These are phyloP conservation scores for Panus rudis DNA, from an alignment of 768 basidiomycete genomes.

Conservation along the genomic window DNA sequence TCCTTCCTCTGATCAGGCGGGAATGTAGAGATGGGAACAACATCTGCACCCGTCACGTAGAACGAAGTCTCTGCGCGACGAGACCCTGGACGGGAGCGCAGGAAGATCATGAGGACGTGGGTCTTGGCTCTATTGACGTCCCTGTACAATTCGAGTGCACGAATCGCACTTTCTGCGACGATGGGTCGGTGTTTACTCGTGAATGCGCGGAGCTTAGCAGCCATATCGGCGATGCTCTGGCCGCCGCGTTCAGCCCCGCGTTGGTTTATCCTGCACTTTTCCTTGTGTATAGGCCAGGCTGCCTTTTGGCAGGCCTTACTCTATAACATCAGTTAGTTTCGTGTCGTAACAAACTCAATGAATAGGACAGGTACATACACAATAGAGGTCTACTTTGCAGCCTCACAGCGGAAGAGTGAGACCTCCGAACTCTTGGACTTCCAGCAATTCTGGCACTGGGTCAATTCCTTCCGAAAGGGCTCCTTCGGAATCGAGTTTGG, in stretches of 20 bases:
- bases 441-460: neutral
- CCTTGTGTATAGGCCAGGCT: slow-evolving; percentile 13
- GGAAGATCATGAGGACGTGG: slow-evolving; percentile 9
- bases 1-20: slow-evolving; percentile 12
- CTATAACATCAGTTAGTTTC: slow-evolving; percentile 1
- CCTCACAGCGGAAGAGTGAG: neutral
- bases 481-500: neutral
- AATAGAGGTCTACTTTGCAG: slow-evolving; percentile 3
- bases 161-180: slow-evolving; percentile 9
- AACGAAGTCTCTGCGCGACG: slow-evolving; percentile 11
- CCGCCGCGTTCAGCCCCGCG: slow-evolving; percentile 2
- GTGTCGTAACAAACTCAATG: neutral
- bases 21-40: slow-evolving; percentile 8
- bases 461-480: neutral
- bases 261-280: slow-evolving; percentile 11
- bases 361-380: neutral
- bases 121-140: slow-evolving; percentile 6
- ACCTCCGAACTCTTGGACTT: neutral
- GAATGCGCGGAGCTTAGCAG: slow-evolving; percentile 11
- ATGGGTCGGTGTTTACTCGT: slow-evolving; percentile 15
- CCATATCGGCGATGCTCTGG: neutral
- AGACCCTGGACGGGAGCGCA: slow-evolving; percentile 8
- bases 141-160: slow-evolving; percentile 10
- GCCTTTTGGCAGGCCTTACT: slow-evolving; percentile 14
- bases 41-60: slow-evolving; percentile 8